Evolutionary conservation across 306 rosid genomes (phyloP), one percentile per base, ranked within the genome.

Genomic region (Comarum palustre): DNA sequence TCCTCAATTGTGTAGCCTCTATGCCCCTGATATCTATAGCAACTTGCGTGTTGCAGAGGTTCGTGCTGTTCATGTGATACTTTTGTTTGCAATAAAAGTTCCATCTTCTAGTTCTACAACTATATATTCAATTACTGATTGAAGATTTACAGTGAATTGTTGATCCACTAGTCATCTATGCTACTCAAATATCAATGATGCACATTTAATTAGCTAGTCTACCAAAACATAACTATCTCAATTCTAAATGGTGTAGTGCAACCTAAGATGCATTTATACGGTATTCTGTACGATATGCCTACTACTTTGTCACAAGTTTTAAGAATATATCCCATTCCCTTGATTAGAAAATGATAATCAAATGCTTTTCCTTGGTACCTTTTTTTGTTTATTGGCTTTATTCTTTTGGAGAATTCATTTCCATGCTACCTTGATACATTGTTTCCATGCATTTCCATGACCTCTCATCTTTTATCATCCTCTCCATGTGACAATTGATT

Each of bases 1-100:
- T 77, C 83, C 92, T 79, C 93, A 75, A 55, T 63, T 83, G 32
- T 95, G 97, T 84, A 78, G 87, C 70, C 68, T 66, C 77, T 95
- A 95, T 83, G 97, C 89, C 19, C 65, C 81, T 77, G 97, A 86
- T 73, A 91, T 95, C 84, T 92, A 90, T 54, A 69, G 80, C 68
- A 81, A 81, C 77, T 78, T 87, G 67, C 84, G 86, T 67, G 93
- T 84, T 74, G 82, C 84, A 68, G 97, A 95, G 99, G 99, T 93
- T 71, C 80, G 89, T 77, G 66, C 52, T 32, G 12, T 69, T 38
- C 52, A 73, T 45, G 20, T 16, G 71, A 59, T 58, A 16, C 34
- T 78, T 75, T 51, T 55, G 15, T 36, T 70, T 41, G 29, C 17
- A 25, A 32, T 19, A 55, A 8, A n/a, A 55, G 55, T 57, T 52